Evolutionary conservation across 1,284 basidiomycete species (phyloP), one percentile per base, ranked within the genome.

Genomic region (Clitocybe nebularis): DNA sequence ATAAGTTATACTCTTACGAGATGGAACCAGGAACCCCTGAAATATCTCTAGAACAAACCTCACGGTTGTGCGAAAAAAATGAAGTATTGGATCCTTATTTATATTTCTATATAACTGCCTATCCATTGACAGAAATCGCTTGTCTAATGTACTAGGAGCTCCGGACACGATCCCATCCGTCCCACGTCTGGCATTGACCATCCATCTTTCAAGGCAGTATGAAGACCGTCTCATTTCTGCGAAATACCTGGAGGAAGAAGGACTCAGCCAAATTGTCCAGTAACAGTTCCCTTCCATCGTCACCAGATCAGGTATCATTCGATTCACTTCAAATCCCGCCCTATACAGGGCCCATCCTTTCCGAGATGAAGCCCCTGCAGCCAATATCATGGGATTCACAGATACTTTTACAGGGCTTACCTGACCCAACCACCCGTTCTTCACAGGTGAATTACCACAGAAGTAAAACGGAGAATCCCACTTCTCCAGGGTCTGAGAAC

Each of bases 221-320:
- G 67, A 67, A 67, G 47, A 51, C 59, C 4, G 51, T 67, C 17
- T 49, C 57, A 1, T 63, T 64, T 44, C 47, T 68, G 33, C 62
- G 61, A 34, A 62, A 59, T 36, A 54, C 60, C 5, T 66, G 63
- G 63, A 60, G 52, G 48, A 66, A 58, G 48, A 60, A 57, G 50
- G 60, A 63, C 25, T 47, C n/a, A n/a, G n/a, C 52, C 14, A 61
- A 61, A 45, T 29, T 52, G 7, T 42, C 48, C 5, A 37, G 48
- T 14, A 20, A 33, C 22, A 16, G 45, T 46, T 35, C 48, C 5
- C 29, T 46, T 23, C 19, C 33, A 16, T n/a, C 45, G 45, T 37
- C 49, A 39, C 41, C 51, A 36, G 29, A 19, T 33, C 45, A 37
- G 7, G n/a, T 7, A 25, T 5, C 4, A 17, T 10, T 17, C 23